A percentile compares a stretch with the other conserved stretches of the same genome.
phyloP scores from a whole-genome alignment of 116 monocot genomes.

The Posidonia oceanica region DNA sequence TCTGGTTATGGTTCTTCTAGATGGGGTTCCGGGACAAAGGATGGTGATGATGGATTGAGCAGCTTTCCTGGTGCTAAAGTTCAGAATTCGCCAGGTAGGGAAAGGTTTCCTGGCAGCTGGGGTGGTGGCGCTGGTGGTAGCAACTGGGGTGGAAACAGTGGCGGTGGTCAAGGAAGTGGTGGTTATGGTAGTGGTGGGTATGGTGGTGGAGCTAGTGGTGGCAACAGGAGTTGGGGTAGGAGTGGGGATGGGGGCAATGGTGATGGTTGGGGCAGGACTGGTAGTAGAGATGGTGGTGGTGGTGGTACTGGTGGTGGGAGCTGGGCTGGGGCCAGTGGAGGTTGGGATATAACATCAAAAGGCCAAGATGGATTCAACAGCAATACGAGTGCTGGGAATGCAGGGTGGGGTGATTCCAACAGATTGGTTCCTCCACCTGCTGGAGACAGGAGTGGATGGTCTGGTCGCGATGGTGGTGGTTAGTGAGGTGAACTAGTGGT shows the following conservation, averaged over 20 bases:
- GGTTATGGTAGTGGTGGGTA: not conserved
- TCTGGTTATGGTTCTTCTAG: slow-evolving; percentile 28
- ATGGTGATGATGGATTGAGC: slow-evolving; percentile 37
- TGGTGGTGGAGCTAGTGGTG: slow-evolving; percentile 10
- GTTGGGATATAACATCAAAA: not conserved
- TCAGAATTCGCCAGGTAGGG: slow-evolving; percentile 53
- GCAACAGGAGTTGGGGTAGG: slow-evolving; percentile 3
- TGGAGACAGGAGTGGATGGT: slow-evolving; percentile 7
- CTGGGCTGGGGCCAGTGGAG: not conserved
- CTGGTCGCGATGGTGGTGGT: not conserved
- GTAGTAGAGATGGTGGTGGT: not conserved
- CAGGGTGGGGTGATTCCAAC: slow-evolving; percentile 1
- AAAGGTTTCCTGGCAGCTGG: slow-evolving; percentile 53
- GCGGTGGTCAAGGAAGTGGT: slow-evolving; percentile 6
- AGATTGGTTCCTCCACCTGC: slow-evolving; percentile 9
- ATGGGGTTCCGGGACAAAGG: slow-evolving; percentile 37
- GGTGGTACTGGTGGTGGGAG: not conserved
- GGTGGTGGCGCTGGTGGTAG: slow-evolving; percentile 8
- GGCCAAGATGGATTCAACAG: not conserved
- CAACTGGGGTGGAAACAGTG: slow-evolving; percentile 4
- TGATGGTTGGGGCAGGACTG: slow-evolving; percentile 4
- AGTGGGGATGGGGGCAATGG: slow-evolving; percentile 1
- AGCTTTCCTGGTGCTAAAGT: slow-evolving; percentile 69
- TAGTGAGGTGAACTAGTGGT: not conserved
- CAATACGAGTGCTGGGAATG: not conserved